Evolutionary conservation across 108 stramenopile species (phyloP).

Genomic region (Stephanodiscus minutulus): DNA sequence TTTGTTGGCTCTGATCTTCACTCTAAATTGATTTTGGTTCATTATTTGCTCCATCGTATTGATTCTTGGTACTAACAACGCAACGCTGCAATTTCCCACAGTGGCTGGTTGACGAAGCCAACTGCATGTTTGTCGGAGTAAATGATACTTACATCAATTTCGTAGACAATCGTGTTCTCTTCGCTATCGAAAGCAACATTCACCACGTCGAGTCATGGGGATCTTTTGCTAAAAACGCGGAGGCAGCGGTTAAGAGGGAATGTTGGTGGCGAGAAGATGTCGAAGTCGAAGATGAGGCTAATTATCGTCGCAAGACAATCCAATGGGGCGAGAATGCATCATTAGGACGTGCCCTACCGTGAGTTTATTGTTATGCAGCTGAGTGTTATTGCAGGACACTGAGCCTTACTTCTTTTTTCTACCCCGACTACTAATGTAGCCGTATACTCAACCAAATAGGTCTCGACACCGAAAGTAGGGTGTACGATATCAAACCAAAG

Average conservation of each 20-base stretch:
- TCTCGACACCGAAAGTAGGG: slow-evolving; percentile 4
- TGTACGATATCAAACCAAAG: slow-evolving; percentile 26
- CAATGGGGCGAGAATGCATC: slow-evolving; percentile 11
- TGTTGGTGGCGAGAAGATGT: not conserved
- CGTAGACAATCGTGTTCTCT: slow-evolving; percentile 1
- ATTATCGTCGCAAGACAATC: no score
- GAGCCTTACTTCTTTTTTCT: no score
- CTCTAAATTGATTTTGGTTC: no score
- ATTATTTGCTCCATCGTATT: no score
- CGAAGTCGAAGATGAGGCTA: not conserved
- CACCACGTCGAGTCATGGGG: slow-evolving; percentile 17
- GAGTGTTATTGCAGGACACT: no score
- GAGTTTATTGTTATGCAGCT: no score
- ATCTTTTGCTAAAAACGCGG: not conserved
- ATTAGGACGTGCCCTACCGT: no score
- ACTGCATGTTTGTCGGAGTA: slow-evolving; percentile 19
- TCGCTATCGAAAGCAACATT: slow-evolving; percentile 22
- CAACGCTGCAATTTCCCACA: not conserved
- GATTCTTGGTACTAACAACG: no score
- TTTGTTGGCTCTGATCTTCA: no score
- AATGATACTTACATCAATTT: slow-evolving; percentile 15
- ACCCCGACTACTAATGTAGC: not conserved
- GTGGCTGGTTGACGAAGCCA: slow-evolving; percentile 24
- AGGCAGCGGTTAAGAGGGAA: not conserved
- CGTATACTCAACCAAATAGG: not conserved